A percentile compares a stretch with the other conserved stretches of the same genome.
Evolutionary conservation across 768 basidiomycete species (phyloP).

Genomic region (Hemileccinum impolitum): DNA sequence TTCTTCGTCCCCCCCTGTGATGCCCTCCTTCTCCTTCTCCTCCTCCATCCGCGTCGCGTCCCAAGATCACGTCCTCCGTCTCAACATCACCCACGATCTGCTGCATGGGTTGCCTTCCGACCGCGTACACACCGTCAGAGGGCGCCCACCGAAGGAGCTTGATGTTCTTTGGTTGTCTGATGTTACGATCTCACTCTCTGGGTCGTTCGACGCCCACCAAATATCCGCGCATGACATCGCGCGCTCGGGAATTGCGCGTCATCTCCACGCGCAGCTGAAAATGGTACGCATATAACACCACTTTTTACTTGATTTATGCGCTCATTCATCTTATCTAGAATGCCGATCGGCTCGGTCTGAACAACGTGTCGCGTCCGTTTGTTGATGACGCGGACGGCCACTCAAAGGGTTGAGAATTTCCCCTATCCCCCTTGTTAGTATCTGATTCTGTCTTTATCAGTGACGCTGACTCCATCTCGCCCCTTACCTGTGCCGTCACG

Average conservation of each 20-base stretch:
- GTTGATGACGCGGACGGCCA: slow-evolving; percentile 43
- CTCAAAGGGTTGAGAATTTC: slow-evolving; percentile 34
- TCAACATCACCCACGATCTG: slow-evolving; percentile 47
- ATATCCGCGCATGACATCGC: slow-evolving; percentile 40
- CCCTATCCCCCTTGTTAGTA: slow-evolving; percentile 2
- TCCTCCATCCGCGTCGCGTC: slow-evolving; percentile 42
- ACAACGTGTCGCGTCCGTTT: slow-evolving; percentile 51
- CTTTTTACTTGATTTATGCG: not conserved
- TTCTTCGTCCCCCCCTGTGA: slow-evolving; percentile 6
- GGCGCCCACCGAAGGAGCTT: slow-evolving; percentile 35
- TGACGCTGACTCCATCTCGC: slow-evolving; percentile 39
- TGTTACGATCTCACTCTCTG: slow-evolving; percentile 52
- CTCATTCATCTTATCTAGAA: slow-evolving; percentile 45
- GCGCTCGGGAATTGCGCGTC: slow-evolving; percentile 47
- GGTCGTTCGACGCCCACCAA: slow-evolving; percentile 43
- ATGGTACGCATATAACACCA: slow-evolving; percentile 34
- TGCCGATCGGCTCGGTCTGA: slow-evolving; percentile 52
- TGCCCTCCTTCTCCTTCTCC: slow-evolving; percentile 31
- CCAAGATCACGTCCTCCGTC: slow-evolving; percentile 41
- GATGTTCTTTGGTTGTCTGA: slow-evolving; percentile 51
- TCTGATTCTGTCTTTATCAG: slow-evolving; percentile 26
- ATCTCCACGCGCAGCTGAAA: slow-evolving; percentile 50
- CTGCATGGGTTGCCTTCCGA: slow-evolving; percentile 33
- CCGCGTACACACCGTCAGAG: slow-evolving; percentile 28
- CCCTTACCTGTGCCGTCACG: slow-evolving; percentile 28